phyloP scores from a whole-genome alignment of 106 monocot species.

The Apostasia ramifera region DNA sequence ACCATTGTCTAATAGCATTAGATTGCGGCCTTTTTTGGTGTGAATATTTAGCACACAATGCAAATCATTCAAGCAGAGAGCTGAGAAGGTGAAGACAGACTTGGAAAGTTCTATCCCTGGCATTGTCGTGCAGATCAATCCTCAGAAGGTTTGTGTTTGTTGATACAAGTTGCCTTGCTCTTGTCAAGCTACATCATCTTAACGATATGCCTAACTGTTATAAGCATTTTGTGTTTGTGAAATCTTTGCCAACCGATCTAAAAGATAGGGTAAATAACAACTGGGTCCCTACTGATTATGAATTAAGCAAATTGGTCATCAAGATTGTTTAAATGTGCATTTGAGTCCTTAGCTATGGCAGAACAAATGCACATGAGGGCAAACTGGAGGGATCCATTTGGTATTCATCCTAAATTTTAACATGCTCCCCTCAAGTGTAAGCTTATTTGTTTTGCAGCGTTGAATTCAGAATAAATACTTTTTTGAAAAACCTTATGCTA shows the following conservation, averaged over 20 bases:
- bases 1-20: too few species aligned
- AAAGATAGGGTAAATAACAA: not conserved
- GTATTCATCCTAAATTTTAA: too few species aligned
- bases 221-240: not conserved
- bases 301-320: not conserved
- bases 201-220: not conserved
- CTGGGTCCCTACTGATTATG: not conserved
- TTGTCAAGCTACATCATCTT: not conserved
- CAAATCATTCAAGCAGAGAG: conserved; percentile 63
- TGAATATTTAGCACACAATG: conserved; percentile 62
- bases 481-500: too few species aligned
- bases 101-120: conserved; percentile 46
- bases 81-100: conserved; percentile 59
- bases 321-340: not conserved
- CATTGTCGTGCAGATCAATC: conserved; percentile 66
- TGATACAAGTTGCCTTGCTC: not conserved
- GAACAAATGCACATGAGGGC: too few species aligned
- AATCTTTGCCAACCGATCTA: not conserved
- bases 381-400: too few species aligned
- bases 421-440: too few species aligned
- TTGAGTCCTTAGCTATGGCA: too few species aligned
- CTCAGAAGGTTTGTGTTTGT: conserved; percentile 53
- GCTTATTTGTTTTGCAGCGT: too few species aligned
- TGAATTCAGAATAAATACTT: too few species aligned
- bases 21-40: too few species aligned